Percentiles rank a stretch among this genome's conserved stretches.
These are phyloP conservation scores for Pseudocercospora cruenta DNA, from an alignment of 2,329 filamentous ascomycete genomes.

Conservation along the genomic window DNA sequence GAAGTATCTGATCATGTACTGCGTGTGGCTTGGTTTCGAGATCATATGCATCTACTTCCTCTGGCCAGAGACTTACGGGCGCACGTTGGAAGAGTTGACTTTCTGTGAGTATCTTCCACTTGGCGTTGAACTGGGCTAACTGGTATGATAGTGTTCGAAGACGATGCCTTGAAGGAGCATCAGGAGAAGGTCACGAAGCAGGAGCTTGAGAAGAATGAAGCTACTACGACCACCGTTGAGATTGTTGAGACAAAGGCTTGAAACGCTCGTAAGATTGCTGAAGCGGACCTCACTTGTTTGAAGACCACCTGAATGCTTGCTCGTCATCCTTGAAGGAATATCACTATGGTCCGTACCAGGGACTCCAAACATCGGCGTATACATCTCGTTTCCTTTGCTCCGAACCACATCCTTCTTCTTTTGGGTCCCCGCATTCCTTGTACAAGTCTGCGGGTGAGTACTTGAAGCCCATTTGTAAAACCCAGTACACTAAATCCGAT, in stretches of 20 bases:
- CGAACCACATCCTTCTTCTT: background rate
- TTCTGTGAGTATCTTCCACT: conserved; percentile 43
- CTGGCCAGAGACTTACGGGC: conserved; percentile 49
- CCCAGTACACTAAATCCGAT: background rate
- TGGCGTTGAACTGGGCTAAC: background rate
- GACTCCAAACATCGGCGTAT: background rate
- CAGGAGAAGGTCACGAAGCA: conserved; percentile 11
- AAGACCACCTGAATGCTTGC: no score
- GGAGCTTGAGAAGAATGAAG: background rate
- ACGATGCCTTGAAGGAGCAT: conserved; percentile 28
- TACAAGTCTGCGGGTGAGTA: background rate
- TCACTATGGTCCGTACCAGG: background rate
- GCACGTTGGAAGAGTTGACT: conserved; percentile 52
- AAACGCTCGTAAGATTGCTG: background rate
- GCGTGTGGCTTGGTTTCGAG: conserved; percentile 48
- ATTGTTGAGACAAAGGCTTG: background rate
- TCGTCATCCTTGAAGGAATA: no score
- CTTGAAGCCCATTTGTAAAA: background rate
- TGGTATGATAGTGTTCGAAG: conserved; percentile 26
- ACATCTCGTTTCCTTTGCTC: background rate
- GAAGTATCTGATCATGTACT: conserved; percentile 52
- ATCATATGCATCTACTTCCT: conserved; percentile 49
- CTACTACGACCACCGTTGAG: background rate
- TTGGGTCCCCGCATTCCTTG: background rate
- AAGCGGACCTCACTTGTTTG: background rate